phyloP scores from a whole-genome alignment of 768 basidiomycete genomes.

The Cystobasidium ongulense region DNA sequence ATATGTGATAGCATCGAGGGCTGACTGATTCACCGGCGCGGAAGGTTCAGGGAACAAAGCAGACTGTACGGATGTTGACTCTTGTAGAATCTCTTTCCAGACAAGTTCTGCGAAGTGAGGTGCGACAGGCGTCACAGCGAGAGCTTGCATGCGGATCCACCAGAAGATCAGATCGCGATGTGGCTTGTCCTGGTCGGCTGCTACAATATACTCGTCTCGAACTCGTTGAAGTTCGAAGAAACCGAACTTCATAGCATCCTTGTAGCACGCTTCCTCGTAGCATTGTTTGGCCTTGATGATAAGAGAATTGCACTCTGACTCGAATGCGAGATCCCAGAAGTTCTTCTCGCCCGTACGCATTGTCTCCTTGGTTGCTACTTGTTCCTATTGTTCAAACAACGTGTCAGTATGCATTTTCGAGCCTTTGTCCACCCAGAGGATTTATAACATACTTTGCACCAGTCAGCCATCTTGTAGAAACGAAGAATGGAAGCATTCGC shows the following conservation, averaged over 20 bases:
- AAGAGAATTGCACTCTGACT: slow-evolving; percentile 78
- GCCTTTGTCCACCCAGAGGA: not conserved
- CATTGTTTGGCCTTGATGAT: slow-evolving; percentile 71
- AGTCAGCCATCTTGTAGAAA: slow-evolving; percentile 76
- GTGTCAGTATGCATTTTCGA: not conserved
- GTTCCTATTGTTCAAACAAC: slow-evolving; percentile 54
- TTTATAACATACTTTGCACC: slow-evolving; percentile 65
- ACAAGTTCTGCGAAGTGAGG: slow-evolving; percentile 92
- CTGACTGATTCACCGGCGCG: slow-evolving; percentile 55
- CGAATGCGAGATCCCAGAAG: slow-evolving; percentile 83
- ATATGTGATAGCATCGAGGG: slow-evolving; percentile 69
- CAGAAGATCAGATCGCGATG: slow-evolving; percentile 74
- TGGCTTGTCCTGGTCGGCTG: slow-evolving; percentile 61
- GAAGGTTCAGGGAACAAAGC: slow-evolving; percentile 73
- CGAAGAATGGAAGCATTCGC: slow-evolving; percentile 94
- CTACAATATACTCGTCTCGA: slow-evolving; percentile 93
- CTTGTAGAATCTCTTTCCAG: slow-evolving; percentile 65
- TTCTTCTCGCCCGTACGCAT: slow-evolving; percentile 64
- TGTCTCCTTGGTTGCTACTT: slow-evolving; percentile 61
- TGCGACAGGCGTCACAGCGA: slow-evolving; percentile 75
- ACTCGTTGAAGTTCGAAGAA: slow-evolving; percentile 89
- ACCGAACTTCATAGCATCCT: slow-evolving; percentile 86
- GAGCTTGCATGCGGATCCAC: slow-evolving; percentile 73
- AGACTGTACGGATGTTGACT: slow-evolving; percentile 66
- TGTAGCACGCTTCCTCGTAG: slow-evolving; percentile 79